Conservation (phyloP, 2,329 filamentous ascomycete species). For the Fusarium decemcellulare region DNA sequence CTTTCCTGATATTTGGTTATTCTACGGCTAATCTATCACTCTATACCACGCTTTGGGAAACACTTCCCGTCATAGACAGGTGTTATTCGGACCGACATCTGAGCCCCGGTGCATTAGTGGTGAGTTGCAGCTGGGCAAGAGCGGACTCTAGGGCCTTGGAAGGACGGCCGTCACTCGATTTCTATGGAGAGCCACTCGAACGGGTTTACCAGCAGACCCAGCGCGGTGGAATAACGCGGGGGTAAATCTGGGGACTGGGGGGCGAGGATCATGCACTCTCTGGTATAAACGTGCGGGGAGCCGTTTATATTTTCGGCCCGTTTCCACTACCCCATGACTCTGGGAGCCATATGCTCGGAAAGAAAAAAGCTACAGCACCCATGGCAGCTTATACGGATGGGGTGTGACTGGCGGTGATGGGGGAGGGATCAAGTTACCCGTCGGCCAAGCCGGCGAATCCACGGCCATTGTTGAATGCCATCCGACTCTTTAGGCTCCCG, state of each 20-base stretch:
- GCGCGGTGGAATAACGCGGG: conserved; percentile 18
- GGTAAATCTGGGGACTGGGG: conserved; percentile 36
- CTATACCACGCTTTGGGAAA: conserved; percentile 10
- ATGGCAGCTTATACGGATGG: background rate
- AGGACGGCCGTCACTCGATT: background rate
- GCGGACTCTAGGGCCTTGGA: background rate
- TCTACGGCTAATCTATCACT: background rate
- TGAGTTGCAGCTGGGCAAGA: background rate
- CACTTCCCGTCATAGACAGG: conserved; percentile 9
- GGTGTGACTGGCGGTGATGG: background rate
- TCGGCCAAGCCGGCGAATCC: conserved; percentile 10
- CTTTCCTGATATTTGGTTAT: background rate
- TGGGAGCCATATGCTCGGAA: conserved; percentile 2
- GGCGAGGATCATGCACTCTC: conserved; percentile 14
- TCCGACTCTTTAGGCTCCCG: background rate
- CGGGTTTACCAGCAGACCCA: background rate
- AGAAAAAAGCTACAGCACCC: background rate
- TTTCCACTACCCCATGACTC: conserved; percentile 34
- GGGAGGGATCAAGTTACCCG: conserved; percentile 5
- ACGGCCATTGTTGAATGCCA: background rate
- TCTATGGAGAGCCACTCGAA: background rate
- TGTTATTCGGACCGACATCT: conserved; percentile 31
- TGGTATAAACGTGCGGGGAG: conserved; percentile 38
- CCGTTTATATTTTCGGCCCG: conserved; percentile 31
- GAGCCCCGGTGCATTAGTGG: conserved; percentile 15